A percentile compares a stretch with the other conserved stretches of the same genome.
Evolutionary conservation across 768 basidiomycete species (phyloP).

Genomic region (Tricholoma sp.): DNA sequence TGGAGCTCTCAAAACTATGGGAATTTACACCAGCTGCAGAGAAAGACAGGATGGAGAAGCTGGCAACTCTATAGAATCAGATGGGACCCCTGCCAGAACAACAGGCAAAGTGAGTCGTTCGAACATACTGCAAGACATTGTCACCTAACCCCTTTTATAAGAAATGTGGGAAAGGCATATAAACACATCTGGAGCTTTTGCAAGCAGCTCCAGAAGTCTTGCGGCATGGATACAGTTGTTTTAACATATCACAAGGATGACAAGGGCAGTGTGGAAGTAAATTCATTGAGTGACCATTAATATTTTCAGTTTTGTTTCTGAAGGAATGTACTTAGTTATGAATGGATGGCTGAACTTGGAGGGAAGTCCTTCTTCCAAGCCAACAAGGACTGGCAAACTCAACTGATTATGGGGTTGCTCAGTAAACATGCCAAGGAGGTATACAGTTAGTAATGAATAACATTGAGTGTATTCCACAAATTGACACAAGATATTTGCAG

Average conservation of each 20-base stretch:
- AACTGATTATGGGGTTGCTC: background rate
- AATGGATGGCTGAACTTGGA: too few species aligned
- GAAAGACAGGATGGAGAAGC: too few species aligned
- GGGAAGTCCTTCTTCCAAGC: too few species aligned
- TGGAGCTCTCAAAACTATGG: too few species aligned
- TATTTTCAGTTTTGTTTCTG: too few species aligned
- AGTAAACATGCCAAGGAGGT: background rate
- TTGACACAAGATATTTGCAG: too few species aligned
- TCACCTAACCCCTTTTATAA: too few species aligned
- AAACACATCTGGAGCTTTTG: background rate
- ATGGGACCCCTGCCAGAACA: background rate
- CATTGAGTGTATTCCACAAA: too few species aligned
- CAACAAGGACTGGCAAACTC: background rate
- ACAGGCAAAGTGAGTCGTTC: background rate
- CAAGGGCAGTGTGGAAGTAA: background rate
- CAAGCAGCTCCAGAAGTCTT: background rate
- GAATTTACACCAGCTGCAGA: too few species aligned
- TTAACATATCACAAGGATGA: background rate
- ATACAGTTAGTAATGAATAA: background rate
- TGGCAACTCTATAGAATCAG: background rate
- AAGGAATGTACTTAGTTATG: too few species aligned
- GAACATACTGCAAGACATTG: too few species aligned
- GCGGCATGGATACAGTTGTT: background rate
- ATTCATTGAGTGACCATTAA: too few species aligned
- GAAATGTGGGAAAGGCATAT: background rate